phyloP scores from a whole-genome alignment of 352 stramenopile genomes.

The Albugo laibachii region DNA sequence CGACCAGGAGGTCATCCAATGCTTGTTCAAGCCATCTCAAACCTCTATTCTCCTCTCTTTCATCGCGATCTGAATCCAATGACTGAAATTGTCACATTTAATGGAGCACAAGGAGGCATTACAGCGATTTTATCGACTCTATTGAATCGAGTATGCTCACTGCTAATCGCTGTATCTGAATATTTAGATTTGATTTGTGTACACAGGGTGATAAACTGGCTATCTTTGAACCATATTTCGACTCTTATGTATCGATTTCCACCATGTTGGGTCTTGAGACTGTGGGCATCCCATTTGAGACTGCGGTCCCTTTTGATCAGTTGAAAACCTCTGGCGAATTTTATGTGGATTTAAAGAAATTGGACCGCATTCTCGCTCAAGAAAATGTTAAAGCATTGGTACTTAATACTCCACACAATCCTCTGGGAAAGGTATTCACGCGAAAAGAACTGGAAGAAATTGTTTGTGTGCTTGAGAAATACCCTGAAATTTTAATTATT shows the following conservation, averaged over 20 bases:
- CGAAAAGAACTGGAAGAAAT: constrained; percentile 86
- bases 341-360: constrained; percentile 60
- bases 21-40: constrained; percentile 58
- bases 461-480: constrained; percentile 48
- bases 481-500: constrained; percentile 85
- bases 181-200: not conserved
- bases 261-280: constrained; percentile 66
- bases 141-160: constrained; percentile 26
- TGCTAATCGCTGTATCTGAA: not conserved
- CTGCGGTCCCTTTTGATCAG: constrained; percentile 10
- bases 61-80: constrained; percentile 44
- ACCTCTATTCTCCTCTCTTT: constrained; percentile 61
- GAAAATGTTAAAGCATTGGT: constrained; percentile 73
- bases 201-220: constrained; percentile 61
- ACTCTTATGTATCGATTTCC: constrained; percentile 74
- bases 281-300: constrained; percentile 45
- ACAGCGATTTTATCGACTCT: constrained; percentile 58
- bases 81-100: constrained; percentile 73
- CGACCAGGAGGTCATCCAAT: constrained; percentile 55
- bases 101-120: constrained; percentile 76
- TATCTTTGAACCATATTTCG: constrained; percentile 81
- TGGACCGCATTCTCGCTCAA: constrained; percentile 64
- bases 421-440: constrained; percentile 95
- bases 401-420: constrained; percentile 98
- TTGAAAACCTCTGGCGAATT: constrained; percentile 58